Evolutionary conservation across 192 early-diverging fungal species (phyloP), one percentile per base, ranked within the genome.

Genomic region (Entomortierella beljakovae): DNA sequence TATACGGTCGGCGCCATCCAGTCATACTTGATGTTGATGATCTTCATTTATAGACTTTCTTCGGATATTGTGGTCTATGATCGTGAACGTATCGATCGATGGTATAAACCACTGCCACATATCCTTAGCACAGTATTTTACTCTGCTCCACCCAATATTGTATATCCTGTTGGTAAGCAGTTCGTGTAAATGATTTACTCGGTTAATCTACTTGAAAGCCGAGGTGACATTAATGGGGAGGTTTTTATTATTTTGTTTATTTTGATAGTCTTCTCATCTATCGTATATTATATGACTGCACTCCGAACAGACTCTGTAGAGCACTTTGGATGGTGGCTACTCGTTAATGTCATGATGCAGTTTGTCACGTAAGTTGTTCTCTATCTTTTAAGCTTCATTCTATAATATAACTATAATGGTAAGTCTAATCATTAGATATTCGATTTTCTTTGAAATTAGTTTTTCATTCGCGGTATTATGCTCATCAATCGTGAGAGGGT

Each of bases 41-140:
- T 79, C 20, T 40, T 79, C 35, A 65, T 79, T 34, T 79, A 70
- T 28, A 61, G 68, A 22, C 38, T 79, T 0, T 79, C 75, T 7
- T 68, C 69, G 31, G 75, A 70, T n/a, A 79, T 79, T 50, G 61
- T 64, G 1, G 43, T 79, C 35, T 79, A 79, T 31, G 75, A 79
- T 54, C 75, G 75, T 5, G 75, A 79, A 68, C 58, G 75, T 1
- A 79, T 79, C 61, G 75, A 79, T 29, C 43, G 75, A 18, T 79
- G 75, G 75, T 79, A 79, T 53, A 61, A 68, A 46, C 75, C 75
- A 31, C 13, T 79, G 25, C 75, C 75, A 16, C 75, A 79, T 55
- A 48, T 79, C 2, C 29, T 79, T 38, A 79, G 75, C 16, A 70
- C 60, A 13, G 43, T 57, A 4, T 26, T 79, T 9, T 79, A 60